These are phyloP conservation scores for Boletus pseudo-olivaceus DNA, from an alignment of 768 basidiomycete genomes.

Conservation along the genomic window DNA sequence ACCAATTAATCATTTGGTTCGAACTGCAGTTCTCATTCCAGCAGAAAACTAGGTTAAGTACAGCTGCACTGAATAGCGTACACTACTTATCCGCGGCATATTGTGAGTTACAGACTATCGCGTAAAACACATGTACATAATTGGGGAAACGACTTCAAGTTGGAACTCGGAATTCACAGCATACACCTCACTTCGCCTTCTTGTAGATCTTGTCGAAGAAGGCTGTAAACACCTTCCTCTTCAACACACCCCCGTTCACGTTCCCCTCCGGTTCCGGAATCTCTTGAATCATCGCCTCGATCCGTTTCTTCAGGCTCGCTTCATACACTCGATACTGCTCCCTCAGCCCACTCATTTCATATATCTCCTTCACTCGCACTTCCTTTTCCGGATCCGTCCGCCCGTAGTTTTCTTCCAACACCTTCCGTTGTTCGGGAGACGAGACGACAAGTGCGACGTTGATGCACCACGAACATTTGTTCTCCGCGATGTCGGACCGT, in stretches of 20 bases:
- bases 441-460: not conserved
- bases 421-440: not conserved
- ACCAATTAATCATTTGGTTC: not conserved
- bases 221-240: not conserved
- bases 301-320: not conserved
- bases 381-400: not conserved
- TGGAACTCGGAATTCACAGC: too few relatives aligned
- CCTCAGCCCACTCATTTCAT: not conserved
- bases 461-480: conserved; percentile 4
- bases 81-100: not conserved
- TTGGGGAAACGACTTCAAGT: not conserved
- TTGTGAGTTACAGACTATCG: not conserved
- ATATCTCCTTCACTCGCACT: not conserved
- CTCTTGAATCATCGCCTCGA: not conserved
- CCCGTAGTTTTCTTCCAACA: conserved; percentile 1
- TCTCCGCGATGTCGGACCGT: not conserved
- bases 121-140: not conserved
- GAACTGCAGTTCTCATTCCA: too few relatives aligned
- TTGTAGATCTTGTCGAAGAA: not conserved
- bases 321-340: not conserved
- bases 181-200: not conserved
- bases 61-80: not conserved
- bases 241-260: not conserved
- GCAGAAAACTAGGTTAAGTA: not conserved
- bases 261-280: not conserved